Base-by-base conservation (phyloP, 2,329 filamentous ascomycete species). In the Cyphellophora europaea region DNA sequence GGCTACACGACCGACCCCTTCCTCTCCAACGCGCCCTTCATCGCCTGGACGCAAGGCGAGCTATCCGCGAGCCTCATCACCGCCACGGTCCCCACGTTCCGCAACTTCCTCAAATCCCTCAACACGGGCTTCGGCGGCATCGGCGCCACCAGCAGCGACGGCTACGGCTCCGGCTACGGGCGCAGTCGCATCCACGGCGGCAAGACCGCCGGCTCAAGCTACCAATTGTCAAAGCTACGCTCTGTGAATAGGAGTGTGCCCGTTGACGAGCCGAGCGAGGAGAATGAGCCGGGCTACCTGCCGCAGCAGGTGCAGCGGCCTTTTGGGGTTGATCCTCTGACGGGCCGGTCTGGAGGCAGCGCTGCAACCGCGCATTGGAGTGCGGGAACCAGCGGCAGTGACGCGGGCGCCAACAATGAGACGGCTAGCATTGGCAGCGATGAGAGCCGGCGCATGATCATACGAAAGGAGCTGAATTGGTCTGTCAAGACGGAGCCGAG, bases 41-140 rank as follows among this genome's bases (percentile, higher is more conserved):
- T 53, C 5, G 47, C 58, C 32, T 61, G 56, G 56, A 49, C 53
- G 15, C 57, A 60, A 41, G 53, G 52, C 15, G 49, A 59, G 40
- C 43, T 60, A 6, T 42, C 54, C 40, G 60, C 56, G 35, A 49
- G 54, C 32, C 50, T 61, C 5, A 48, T 58, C 16, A 53, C 56
- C 11, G 59, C 56, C 44, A 58, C 56, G 8, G 47, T 56, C 5
- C 59, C 59, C 41, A 56, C 50, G 33, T 49, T 61, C 2, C 50
- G 55, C 0, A 53, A 56, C 0, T 60, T 61, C 36, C 55, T 60
- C 48, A 50, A 37, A 5, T 43, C 27, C 25, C 28, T 45, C 18
- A 43, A 37, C 38, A 43, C 43, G 3, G 21, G 29, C n/a, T 44
- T 45, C 21, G 43, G 43, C 11, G 43, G 43, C 11, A 21, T 45